phyloP scores from a whole-genome alignment of 1,139 yeast species.

The Spathaspora jeffriesii region DNA sequence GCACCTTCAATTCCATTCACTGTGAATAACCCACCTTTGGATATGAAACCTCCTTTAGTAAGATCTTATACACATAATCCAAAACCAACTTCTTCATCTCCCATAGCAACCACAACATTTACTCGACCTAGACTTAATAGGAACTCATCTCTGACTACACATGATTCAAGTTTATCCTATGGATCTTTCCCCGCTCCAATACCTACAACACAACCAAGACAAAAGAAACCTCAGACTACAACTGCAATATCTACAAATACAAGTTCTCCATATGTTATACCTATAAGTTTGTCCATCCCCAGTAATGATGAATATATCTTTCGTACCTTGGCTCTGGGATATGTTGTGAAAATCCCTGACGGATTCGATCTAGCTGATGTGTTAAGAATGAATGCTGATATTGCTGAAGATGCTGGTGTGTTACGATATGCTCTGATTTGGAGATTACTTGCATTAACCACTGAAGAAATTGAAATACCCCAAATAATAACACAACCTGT shows the following conservation, averaged over 20 bases:
- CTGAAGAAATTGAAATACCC: constrained; percentile 39
- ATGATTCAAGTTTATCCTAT: constrained; percentile 30
- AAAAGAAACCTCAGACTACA: constrained; percentile 11
- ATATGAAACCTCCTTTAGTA: constrained; percentile 22
- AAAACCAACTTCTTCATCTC: constrained; percentile 10
- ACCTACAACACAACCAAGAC: constrained; percentile 9
- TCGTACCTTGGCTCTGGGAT: constrained; percentile 41
- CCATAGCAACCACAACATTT: background rate
- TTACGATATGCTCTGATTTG: constrained; percentile 69
- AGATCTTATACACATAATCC: constrained; percentile 23
- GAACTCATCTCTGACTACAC: constrained; percentile 38
- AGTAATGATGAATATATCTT: constrained; percentile 44
- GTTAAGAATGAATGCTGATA: constrained; percentile 59
- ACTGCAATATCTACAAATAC: constrained; percentile 10
- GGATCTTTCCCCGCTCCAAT: constrained; percentile 12
- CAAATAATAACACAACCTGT: background rate
- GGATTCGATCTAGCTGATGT: constrained; percentile 52
- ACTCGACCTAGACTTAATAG: constrained; percentile 30
- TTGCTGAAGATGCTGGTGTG: constrained; percentile 55
- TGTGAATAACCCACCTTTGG: constrained; percentile 21
- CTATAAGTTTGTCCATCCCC: constrained; percentile 44
- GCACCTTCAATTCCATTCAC: constrained; percentile 7
- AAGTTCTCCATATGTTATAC: constrained; percentile 46
- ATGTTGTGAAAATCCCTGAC: constrained; percentile 45
- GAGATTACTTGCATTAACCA: constrained; percentile 60